phyloP scores from a whole-genome alignment of 2,329 filamentous ascomycete species.

The Boeremia exigua region DNA sequence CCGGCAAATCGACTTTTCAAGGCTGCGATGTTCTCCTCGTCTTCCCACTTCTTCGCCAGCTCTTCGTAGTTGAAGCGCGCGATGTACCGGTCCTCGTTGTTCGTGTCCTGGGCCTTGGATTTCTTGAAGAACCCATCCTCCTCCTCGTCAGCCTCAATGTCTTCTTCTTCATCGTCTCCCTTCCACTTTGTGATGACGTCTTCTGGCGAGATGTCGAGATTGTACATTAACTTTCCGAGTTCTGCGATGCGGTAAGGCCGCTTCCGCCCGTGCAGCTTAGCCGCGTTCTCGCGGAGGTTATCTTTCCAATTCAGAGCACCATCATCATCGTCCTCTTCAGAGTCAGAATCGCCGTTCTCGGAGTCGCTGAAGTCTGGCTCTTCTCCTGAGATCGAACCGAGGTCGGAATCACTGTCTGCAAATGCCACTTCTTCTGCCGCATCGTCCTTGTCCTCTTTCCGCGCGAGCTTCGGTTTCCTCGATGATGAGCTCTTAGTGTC shows the following conservation, averaged over 20 bases:
- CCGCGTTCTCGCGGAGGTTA: conserved; percentile 78
- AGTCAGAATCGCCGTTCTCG: conserved; percentile 58
- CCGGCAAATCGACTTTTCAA: conserved; percentile 79
- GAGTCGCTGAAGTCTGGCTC: conserved; percentile 43
- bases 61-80: conserved; percentile 81
- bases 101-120: conserved; percentile 56
- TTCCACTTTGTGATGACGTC: conserved; percentile 83
- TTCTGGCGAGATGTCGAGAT: conserved; percentile 74
- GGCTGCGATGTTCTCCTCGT: conserved; percentile 76
- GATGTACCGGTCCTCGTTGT: conserved; percentile 76
- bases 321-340: conserved; percentile 71
- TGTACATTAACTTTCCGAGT: conserved; percentile 87
- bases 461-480: conserved; percentile 37
- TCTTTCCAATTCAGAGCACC: conserved; percentile 84
- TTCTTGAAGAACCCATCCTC: conserved; percentile 70
- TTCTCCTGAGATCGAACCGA: conserved; percentile 80
- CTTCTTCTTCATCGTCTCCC: conserved; percentile 65
- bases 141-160: conserved; percentile 62
- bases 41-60: conserved; percentile 84
- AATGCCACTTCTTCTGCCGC: conserved; percentile 77
- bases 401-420: conserved; percentile 95
- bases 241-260: conserved; percentile 80
- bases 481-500: conserved; percentile 51
- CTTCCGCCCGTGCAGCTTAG: conserved; percentile 71
- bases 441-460: conserved; percentile 40